phyloP scores from a whole-genome alignment of 139 green algal species.

The Trebouxia sp. region DNA sequence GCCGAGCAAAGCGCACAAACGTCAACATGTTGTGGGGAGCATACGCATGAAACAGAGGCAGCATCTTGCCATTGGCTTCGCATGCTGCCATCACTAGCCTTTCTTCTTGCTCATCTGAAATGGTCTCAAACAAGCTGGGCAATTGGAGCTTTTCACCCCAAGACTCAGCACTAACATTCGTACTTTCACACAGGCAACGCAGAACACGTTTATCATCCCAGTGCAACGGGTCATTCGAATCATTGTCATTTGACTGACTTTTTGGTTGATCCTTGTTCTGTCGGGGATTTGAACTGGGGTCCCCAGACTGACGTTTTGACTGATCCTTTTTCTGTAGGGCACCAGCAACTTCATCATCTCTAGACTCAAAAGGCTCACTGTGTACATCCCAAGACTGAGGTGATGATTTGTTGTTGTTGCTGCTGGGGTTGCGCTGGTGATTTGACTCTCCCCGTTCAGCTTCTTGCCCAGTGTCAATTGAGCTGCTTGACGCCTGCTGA shows the following conservation, averaged over 20 bases:
- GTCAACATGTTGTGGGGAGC: slow-evolving; percentile 13
- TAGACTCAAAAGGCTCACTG: neutral
- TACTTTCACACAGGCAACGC: neutral
- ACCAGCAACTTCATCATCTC: slow-evolving; percentile 4
- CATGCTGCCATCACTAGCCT: neutral
- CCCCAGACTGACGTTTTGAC: neutral
- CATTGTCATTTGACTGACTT: neutral
- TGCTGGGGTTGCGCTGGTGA: neutral
- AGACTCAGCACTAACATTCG: neutral
- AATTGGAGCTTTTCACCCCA: slow-evolving; percentile 9
- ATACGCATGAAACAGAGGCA: slow-evolving; percentile 24
- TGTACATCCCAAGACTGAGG: neutral
- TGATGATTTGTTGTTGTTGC: neutral
- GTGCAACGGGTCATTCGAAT: neutral
- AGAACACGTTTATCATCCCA: neutral
- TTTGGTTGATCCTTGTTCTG: neutral
- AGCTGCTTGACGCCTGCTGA: too few relatives aligned
- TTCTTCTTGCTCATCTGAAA: neutral
- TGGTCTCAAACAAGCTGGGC: neutral
- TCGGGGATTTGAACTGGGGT: neutral
- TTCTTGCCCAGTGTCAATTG: neutral
- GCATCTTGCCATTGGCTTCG: neutral
- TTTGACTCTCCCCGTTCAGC: neutral
- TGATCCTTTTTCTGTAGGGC: neutral
- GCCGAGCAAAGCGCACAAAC: neutral